Conservation (phyloP, 2,329 filamentous ascomycete species). For the Colletotrichum sp. region DNA sequence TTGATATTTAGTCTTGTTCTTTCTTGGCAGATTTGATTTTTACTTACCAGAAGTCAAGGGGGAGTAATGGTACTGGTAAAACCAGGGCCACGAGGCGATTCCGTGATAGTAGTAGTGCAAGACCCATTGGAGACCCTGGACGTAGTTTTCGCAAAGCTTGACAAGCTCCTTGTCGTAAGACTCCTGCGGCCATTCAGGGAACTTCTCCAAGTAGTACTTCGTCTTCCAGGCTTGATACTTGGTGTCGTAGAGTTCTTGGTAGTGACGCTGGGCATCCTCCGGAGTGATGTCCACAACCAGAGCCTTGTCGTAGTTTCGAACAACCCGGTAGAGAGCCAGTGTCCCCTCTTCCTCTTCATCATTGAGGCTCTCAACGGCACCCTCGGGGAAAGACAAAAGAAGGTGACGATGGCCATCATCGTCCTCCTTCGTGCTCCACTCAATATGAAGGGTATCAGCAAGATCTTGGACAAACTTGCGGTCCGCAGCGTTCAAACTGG, state of each 20-base stretch:
- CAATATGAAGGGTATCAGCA: conserved; percentile 65
- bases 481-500: conserved; percentile 78
- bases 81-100: conserved; percentile 99
- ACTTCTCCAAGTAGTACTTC: conserved; percentile 90
- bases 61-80: conserved; percentile 94
- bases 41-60: conserved; percentile 85
- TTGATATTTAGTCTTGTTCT: conserved; percentile 51
- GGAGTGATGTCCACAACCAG: conserved; percentile 80
- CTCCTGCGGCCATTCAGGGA: conserved; percentile 81
- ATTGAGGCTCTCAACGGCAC: conserved; percentile 69
- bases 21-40: conserved; percentile 13
- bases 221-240: conserved; percentile 96
- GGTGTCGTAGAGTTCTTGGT: conserved; percentile 85
- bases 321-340: conserved; percentile 81
- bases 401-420: conserved; percentile 60
- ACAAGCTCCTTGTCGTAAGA: conserved; percentile 78
- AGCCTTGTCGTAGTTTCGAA: conserved; percentile 91
- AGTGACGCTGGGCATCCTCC: conserved; percentile 78
- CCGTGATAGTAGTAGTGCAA: conserved; percentile 97
- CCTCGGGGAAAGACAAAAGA: conserved; percentile 52
- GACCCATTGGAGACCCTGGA: conserved; percentile 97
- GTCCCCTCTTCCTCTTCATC: conserved; percentile 85
- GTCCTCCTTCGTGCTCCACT: conserved; percentile 64
- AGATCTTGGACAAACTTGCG: conserved; percentile 92
- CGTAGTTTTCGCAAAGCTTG: conserved; percentile 91